phyloP scores from a whole-genome alignment of 768 basidiomycete species.

The Paxillus involutus region DNA sequence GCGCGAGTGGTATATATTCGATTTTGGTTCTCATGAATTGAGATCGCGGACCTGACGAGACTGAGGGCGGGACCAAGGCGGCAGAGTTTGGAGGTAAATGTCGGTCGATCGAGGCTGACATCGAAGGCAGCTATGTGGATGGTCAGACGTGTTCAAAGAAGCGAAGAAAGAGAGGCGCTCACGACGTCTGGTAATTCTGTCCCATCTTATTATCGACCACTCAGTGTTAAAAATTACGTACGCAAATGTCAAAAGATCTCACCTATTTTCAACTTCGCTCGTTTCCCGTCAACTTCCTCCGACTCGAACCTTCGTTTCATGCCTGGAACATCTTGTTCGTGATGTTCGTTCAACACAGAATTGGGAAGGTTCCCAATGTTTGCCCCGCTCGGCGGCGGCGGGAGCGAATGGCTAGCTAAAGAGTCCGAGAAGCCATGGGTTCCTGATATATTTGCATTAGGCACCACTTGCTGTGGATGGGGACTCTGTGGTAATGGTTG shows the following conservation, averaged over 20 bases:
- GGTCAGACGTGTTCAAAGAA: slow-evolving; percentile 12
- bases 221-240: slow-evolving; percentile 26
- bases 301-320: slow-evolving; percentile 73
- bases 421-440: slow-evolving; percentile 26
- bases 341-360: slow-evolving; percentile 21
- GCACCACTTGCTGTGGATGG: slow-evolving; percentile 22
- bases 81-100: slow-evolving; percentile 20
- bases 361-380: slow-evolving; percentile 9
- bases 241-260: slow-evolving; percentile 30
- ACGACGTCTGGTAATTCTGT: slow-evolving; percentile 53
- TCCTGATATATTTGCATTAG: slow-evolving; percentile 22
- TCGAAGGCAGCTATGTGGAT: slow-evolving; percentile 15
- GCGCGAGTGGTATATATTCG: slow-evolving; percentile 81
- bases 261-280: slow-evolving; percentile 75
- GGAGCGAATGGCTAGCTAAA: slow-evolving; percentile 20
- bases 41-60: slow-evolving; percentile 39
- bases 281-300: slow-evolving; percentile 66
- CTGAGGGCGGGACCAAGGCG: slow-evolving; percentile 29
- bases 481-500: slow-evolving; percentile 34
- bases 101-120: slow-evolving; percentile 18
- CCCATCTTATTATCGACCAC: slow-evolving; percentile 27
- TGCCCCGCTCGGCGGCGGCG: slow-evolving; percentile 10
- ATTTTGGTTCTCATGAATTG: slow-evolving; percentile 75
- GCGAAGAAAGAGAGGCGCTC: slow-evolving; percentile 26
- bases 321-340: slow-evolving; percentile 63